A percentile compares a stretch with the other conserved stretches of the same genome.
Evolutionary conservation across 495 filamentous ascomycete species (phyloP).

Genomic region (Penicillium simplicissimum): DNA sequence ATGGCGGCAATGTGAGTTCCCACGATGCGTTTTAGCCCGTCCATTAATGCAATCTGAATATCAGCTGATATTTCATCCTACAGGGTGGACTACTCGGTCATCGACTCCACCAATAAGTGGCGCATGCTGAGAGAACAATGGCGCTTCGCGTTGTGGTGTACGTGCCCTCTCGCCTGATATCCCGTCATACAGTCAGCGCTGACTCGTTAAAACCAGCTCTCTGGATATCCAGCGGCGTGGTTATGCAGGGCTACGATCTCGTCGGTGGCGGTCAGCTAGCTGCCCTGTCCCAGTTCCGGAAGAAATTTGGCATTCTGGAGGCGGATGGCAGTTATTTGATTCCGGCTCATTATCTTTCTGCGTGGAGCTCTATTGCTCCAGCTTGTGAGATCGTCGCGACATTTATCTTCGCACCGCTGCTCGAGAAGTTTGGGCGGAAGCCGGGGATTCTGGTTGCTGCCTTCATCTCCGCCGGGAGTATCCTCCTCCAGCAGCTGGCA

Average conservation of each 20-base stretch:
- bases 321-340: conserved; percentile 17
- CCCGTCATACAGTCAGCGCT: background rate
- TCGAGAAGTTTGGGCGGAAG: conserved; percentile 27
- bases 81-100: conserved; percentile 23
- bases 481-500: conserved; percentile 26
- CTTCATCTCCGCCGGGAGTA: conserved; percentile 16
- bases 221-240: conserved; percentile 25
- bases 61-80: background rate
- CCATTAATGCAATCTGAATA: background rate
- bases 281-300: conserved; percentile 21
- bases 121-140: conserved; percentile 19
- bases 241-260: conserved; percentile 28
- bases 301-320: conserved; percentile 17
- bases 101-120: conserved; percentile 19
- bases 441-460: conserved; percentile 22
- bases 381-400: conserved; percentile 22
- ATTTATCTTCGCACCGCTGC: conserved; percentile 18
- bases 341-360: conserved; percentile 21
- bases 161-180: conserved; percentile 1
- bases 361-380: background rate
- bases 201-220: conserved; percentile 12
- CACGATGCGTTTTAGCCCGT: background rate
- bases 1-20: background rate
- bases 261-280: conserved; percentile 26
- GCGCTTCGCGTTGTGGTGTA: conserved; percentile 23